Conservation (phyloP, 1,284 basidiomycete genomes). For the Melampsora larici-populina region DNA sequence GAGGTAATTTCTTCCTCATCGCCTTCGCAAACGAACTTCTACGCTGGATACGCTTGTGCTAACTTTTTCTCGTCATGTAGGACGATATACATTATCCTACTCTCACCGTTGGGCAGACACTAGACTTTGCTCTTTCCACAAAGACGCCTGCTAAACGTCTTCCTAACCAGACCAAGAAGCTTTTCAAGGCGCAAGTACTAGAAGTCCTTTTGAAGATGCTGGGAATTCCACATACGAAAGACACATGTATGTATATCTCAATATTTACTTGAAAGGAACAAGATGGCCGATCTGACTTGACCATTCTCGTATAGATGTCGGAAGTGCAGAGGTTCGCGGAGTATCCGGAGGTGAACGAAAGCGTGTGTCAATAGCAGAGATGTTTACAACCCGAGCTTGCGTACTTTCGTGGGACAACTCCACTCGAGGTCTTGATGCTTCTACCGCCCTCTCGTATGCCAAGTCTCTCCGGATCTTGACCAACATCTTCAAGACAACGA, state of each 20-base stretch:
- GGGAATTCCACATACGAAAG: slow-evolving; percentile 41
- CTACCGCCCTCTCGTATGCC: slow-evolving; percentile 62
- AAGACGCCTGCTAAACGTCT: slow-evolving; percentile 61
- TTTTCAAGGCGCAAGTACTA: slow-evolving; percentile 60
- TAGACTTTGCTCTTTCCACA: too few relatives aligned
- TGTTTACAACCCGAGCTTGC: slow-evolving; percentile 57
- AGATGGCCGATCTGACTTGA: slow-evolving; percentile 47
- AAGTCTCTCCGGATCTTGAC: slow-evolving; percentile 61
- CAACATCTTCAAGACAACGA: slow-evolving; percentile 56
- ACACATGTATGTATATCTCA: slow-evolving; percentile 20
- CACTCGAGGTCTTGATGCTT: slow-evolving; percentile 70
- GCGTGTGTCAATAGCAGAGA: slow-evolving; percentile 64
- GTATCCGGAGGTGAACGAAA: slow-evolving; percentile 63
- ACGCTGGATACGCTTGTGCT: too few relatives aligned
- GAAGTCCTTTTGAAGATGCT: slow-evolving; percentile 62
- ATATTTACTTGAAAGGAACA: background rate
- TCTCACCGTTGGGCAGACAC: slow-evolving; percentile 62
- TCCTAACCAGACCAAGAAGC: slow-evolving; percentile 56
- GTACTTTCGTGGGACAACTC: slow-evolving; percentile 56
- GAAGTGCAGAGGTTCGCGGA: slow-evolving; percentile 61
- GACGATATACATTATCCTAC: slow-evolving; percentile 67
- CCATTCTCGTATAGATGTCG: slow-evolving; percentile 54
- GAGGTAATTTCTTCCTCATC: background rate
- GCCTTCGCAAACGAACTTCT: background rate
- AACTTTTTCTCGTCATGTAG: too few relatives aligned